phyloP scores from a whole-genome alignment of 768 basidiomycete genomes.

The Boletus sp. region DNA sequence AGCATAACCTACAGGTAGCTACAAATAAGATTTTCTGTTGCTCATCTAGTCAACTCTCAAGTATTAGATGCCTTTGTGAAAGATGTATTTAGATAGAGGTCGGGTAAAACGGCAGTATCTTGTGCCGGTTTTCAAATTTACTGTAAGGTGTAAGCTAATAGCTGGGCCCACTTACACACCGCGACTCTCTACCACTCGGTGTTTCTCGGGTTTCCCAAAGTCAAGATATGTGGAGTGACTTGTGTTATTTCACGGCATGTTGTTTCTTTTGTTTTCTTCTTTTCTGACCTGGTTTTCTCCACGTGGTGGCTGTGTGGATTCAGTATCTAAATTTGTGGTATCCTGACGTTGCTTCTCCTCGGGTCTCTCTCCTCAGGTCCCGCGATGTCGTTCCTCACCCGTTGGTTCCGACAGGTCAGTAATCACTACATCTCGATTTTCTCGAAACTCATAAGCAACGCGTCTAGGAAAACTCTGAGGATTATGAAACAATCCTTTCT shows the following conservation, averaged over 20 bases:
- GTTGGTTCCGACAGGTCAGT: slow-evolving; percentile 30
- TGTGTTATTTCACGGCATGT: too few species aligned
- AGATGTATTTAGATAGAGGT: too few species aligned
- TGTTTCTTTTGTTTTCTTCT: too few species aligned
- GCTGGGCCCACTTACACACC: too few species aligned
- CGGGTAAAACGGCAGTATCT: too few species aligned
- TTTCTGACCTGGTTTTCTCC: too few species aligned
- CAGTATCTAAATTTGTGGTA: slow-evolving; percentile 14
- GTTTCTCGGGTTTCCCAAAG: too few species aligned
- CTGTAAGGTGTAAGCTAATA: too few species aligned
- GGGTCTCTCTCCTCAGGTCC: not conserved
- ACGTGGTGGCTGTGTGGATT: slow-evolving; percentile 22
- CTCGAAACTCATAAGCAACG: not conserved
- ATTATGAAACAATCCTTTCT: slow-evolving; percentile 74
- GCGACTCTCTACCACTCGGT: too few species aligned
- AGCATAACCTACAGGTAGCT: not conserved
- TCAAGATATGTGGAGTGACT: too few species aligned
- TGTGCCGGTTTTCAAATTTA: too few species aligned
- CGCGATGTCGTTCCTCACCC: slow-evolving; percentile 29
- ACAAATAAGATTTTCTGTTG: not conserved
- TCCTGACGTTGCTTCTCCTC: not conserved
- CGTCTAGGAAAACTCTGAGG: slow-evolving; percentile 38
- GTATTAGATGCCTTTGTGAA: too few species aligned
- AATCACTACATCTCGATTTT: not conserved
- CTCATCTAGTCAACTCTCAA: not conserved